phyloP scores from a whole-genome alignment of 2,329 filamentous ascomycete species.

The Ceratocystis colombiana region DNA sequence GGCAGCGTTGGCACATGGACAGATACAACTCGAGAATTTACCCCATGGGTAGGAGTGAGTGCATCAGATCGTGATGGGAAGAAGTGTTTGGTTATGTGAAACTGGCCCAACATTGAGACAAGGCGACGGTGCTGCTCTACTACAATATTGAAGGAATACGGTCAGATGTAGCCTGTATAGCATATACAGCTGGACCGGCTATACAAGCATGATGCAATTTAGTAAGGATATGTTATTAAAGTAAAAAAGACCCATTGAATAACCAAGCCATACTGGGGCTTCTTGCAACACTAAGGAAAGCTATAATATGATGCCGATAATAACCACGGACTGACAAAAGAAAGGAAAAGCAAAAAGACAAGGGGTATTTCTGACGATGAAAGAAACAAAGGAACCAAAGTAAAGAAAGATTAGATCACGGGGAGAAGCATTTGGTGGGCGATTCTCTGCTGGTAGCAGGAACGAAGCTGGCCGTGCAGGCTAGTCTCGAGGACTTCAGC shows the following conservation, averaged over 20 bases:
- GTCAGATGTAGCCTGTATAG: not conserved
- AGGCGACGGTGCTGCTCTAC: not conserved
- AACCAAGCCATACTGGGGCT: not conserved
- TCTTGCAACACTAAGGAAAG: not conserved
- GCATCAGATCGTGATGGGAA: constrained; percentile 30
- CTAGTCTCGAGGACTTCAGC: constrained; percentile 25
- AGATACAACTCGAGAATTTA: constrained; percentile 36
- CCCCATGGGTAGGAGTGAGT: constrained; percentile 21
- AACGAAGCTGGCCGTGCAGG: constrained; percentile 26
- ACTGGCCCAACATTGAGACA: not conserved
- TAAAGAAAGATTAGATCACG: constrained; percentile 20
- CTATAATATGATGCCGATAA: not conserved
- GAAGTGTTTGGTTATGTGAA: constrained; percentile 47
- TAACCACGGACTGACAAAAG: not conserved
- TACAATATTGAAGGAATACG: too few relatives aligned
- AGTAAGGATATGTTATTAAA: constrained; percentile 5
- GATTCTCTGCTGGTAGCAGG: not conserved
- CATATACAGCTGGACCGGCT: not conserved
- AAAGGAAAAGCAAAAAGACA: not conserved
- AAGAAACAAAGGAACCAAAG: constrained; percentile 11
- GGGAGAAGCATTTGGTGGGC: constrained; percentile 9
- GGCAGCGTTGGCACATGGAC: constrained; percentile 45
- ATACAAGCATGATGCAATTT: not conserved
- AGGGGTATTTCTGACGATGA: constrained; percentile 7
- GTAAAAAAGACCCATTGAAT: not conserved